Evolutionary conservation across 1,284 basidiomycete genomes (phyloP).

Genomic region (Ceraceosorus bombacis): DNA sequence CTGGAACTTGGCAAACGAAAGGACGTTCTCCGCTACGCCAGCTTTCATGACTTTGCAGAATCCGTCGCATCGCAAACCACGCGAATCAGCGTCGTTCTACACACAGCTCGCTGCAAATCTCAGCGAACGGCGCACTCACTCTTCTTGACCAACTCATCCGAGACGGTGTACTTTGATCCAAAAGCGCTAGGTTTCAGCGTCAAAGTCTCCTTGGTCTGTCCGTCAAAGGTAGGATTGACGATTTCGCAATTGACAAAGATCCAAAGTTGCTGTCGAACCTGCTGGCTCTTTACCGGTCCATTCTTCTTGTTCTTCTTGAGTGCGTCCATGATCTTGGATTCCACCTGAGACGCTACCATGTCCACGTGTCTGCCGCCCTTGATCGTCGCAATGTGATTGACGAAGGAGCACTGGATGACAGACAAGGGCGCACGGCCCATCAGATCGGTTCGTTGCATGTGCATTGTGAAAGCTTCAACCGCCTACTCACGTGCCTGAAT

Average conservation of each 20-base stretch:
- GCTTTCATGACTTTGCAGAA: constrained; percentile 68
- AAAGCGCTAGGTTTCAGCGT: constrained; percentile 85
- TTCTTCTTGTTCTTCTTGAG: constrained; percentile 87
- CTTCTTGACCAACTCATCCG: constrained; percentile 94
- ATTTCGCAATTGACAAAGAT: constrained; percentile 94
- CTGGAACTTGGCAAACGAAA: constrained; percentile 94
- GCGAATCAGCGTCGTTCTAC: neutral
- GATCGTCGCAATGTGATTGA: constrained; percentile 92
- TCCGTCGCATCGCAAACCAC: neutral
- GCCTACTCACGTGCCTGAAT: constrained; percentile 57
- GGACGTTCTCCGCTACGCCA: constrained; percentile 80
- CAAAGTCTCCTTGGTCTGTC: constrained; percentile 95
- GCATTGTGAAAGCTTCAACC: neutral
- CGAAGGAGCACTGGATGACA: constrained; percentile 67
- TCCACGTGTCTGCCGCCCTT: constrained; percentile 95
- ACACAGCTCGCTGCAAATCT: neutral
- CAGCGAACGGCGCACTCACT: constrained; percentile 54
- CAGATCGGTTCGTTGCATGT: neutral
- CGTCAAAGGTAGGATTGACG: constrained; percentile 98
- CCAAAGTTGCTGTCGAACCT: constrained; percentile 98
- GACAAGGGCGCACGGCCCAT: neutral
- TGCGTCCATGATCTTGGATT: constrained; percentile 64
- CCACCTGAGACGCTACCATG: constrained; percentile 77
- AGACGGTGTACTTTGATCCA: constrained; percentile 73
- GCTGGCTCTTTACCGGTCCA: constrained; percentile 79